Conservation (phyloP, 345 rosid species). For the Camelina sativa region DNA sequence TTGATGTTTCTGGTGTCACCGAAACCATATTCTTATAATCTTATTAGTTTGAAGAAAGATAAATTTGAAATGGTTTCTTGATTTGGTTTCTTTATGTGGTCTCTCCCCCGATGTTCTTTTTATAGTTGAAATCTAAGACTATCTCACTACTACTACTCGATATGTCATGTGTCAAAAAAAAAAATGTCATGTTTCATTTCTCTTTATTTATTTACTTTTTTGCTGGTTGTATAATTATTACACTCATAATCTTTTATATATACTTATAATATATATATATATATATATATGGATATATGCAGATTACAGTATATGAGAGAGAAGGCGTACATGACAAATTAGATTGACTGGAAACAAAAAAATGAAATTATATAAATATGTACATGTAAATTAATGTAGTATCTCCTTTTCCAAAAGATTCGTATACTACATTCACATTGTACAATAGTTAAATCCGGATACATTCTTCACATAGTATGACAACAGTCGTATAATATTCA, state of each 20-base stretch:
- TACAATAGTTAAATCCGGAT: background rate
- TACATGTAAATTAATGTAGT: background rate
- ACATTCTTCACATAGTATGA: no score
- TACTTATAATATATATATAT: no score
- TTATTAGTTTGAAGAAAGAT: slow-evolving; percentile 21
- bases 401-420: background rate
- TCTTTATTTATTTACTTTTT: slow-evolving; percentile 16
- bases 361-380: background rate
- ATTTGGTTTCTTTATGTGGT: slow-evolving; percentile 23
- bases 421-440: background rate
- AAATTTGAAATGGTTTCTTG: slow-evolving; percentile 14
- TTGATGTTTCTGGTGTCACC: slow-evolving; percentile 28
- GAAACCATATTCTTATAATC: slow-evolving; percentile 37
- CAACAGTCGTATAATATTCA: no score
- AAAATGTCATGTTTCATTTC: background rate
- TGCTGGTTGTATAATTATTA: slow-evolving; percentile 6
- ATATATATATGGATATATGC: no score
- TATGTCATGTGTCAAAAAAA: slow-evolving; percentile 21
- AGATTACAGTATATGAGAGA: no score
- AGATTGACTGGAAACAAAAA: background rate
- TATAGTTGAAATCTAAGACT: slow-evolving; percentile 39
- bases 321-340: slow-evolving; percentile 6
- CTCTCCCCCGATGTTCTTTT: slow-evolving; percentile 25
- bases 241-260: background rate
- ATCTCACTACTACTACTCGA: slow-evolving; percentile 44